Evolutionary conservation across 1,139 yeast genomes (phyloP).

Genomic region (Meyerozyma smithsonii): DNA sequence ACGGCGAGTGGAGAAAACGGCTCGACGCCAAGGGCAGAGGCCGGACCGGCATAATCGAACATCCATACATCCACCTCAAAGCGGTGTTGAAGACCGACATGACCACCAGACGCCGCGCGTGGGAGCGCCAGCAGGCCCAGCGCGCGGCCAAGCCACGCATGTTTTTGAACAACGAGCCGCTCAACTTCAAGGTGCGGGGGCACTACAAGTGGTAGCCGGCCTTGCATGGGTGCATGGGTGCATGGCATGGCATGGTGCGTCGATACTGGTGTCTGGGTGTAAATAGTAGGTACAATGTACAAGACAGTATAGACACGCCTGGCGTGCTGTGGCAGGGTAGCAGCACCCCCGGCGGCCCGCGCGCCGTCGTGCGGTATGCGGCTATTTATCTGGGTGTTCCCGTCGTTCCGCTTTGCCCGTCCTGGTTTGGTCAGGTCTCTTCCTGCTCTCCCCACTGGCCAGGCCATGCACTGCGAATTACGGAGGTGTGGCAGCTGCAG

Average conservation of each 20-base stretch:
- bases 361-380: too few relatives aligned
- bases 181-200: constrained; percentile 41
- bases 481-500: neutral
- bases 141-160: constrained; percentile 41
- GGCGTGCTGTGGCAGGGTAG: too few relatives aligned
- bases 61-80: constrained; percentile 76
- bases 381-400: too few relatives aligned
- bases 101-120: constrained; percentile 55
- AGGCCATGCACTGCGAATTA: neutral
- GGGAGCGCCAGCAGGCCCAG: constrained; percentile 49
- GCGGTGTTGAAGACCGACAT: constrained; percentile 66
- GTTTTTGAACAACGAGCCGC: constrained; percentile 41
- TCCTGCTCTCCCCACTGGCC: neutral
- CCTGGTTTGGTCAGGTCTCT: neutral
- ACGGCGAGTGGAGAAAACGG: constrained; percentile 69
- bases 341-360: neutral
- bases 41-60: constrained; percentile 72
- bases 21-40: constrained; percentile 91
- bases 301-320: neutral
- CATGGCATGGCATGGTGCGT: too few relatives aligned
- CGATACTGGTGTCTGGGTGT: neutral
- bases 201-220: constrained; percentile 37
- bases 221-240: constrained; percentile 6
- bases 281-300: neutral
- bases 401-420: too few relatives aligned